These are phyloP conservation scores for Ceratopteris richardii DNA, from an alignment of 75 land plant genomes.

Conservation along the genomic window DNA sequence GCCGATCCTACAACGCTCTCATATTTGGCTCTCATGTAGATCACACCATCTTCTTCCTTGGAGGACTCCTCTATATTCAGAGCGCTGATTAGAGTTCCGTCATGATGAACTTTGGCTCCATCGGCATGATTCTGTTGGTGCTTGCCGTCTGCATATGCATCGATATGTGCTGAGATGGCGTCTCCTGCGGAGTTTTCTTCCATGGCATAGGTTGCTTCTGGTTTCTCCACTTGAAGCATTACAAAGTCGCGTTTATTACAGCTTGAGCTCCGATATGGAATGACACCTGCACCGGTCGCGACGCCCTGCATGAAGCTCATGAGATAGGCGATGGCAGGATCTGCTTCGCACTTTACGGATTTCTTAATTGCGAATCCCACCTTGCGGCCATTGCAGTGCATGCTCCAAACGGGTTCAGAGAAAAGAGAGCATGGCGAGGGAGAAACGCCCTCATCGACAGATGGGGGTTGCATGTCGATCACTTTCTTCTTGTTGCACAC, in stretches of 20 bases:
- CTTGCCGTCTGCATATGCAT: too few relatives aligned
- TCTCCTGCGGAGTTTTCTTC: background rate
- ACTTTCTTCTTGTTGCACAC: slow-evolving; percentile 23
- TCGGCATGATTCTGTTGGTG: too few relatives aligned
- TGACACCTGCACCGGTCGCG: slow-evolving; percentile 57
- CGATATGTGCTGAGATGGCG: background rate
- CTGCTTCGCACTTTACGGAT: slow-evolving; percentile 11
- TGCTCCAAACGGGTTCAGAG: slow-evolving; percentile 43
- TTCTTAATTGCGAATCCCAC: slow-evolving; percentile 42
- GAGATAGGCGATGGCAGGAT: slow-evolving; percentile 15
- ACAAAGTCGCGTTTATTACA: too few relatives aligned
- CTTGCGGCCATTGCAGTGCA: slow-evolving; percentile 61
- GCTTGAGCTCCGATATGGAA: too few relatives aligned
- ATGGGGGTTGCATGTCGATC: background rate
- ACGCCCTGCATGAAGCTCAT: slow-evolving; percentile 35
- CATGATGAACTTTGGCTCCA: too few relatives aligned
- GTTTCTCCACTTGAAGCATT: too few relatives aligned
- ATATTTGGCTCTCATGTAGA: slow-evolving; percentile 52
- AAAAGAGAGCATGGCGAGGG: slow-evolving; percentile 21
- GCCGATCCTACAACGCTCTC: slow-evolving; percentile 62
- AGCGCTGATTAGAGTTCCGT: too few relatives aligned
- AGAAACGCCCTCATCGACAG: background rate
- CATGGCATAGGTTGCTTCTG: background rate
- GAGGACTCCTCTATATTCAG: background rate
- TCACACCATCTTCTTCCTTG: slow-evolving; percentile 30